Evolutionary conservation across 1,284 basidiomycete species (phyloP).

Genomic region (Trichosporon faecale): DNA sequence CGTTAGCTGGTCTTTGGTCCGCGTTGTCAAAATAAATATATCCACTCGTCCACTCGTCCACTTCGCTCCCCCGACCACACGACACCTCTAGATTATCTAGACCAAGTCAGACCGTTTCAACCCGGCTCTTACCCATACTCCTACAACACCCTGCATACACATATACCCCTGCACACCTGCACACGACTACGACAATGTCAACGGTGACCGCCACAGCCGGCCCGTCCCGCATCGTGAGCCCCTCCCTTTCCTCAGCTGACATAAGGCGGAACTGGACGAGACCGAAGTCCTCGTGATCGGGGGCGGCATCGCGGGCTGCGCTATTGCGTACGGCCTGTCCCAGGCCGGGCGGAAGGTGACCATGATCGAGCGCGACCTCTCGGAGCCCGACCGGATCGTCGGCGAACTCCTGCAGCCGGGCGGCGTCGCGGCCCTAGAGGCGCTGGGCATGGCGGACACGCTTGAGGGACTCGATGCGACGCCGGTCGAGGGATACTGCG

Average conservation of each 20-base stretch:
- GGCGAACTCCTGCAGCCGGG: constrained; percentile 96
- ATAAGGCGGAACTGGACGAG: constrained; percentile 29
- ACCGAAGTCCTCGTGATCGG: constrained; percentile 71
- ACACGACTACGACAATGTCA: not conserved
- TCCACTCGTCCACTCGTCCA: not conserved
- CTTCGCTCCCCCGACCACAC: not conserved
- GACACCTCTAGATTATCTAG: not conserved
- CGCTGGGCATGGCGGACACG: constrained; percentile 67
- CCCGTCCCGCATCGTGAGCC: constrained; percentile 2
- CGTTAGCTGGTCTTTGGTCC: not conserved
- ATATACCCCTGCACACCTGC: not conserved
- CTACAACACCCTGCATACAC: not conserved
- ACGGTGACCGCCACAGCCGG: constrained; percentile 5
- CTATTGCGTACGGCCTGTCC: constrained; percentile 58
- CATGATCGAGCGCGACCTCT: constrained; percentile 80
- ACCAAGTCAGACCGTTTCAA: not conserved
- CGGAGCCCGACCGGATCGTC: constrained; percentile 93
- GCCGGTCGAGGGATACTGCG: constrained; percentile 81
- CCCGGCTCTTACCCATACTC: not conserved
- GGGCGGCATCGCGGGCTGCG: constrained; percentile 78
- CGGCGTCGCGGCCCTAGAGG: constrained; percentile 72
- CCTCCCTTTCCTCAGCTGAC: not conserved
- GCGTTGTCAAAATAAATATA: not conserved
- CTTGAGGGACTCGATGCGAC: constrained; percentile 86
- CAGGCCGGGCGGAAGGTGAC: constrained; percentile 59